Evolutionary conservation across 495 filamentous ascomycete species (phyloP).

Genomic region (Letharia lupina): DNA sequence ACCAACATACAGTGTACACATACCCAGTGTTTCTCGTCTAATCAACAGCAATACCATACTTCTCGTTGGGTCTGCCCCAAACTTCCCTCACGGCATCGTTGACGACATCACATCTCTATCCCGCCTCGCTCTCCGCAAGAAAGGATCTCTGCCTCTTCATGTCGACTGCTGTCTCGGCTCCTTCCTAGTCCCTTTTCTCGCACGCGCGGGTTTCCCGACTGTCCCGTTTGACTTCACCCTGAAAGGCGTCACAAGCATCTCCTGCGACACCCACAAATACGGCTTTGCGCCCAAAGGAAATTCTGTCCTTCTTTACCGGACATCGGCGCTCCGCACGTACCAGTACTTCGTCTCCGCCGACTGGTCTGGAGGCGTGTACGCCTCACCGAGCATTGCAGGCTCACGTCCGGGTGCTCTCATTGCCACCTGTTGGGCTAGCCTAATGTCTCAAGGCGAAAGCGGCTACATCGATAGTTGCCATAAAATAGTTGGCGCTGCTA

Average conservation of each 20-base stretch:
- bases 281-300: conserved; percentile 98
- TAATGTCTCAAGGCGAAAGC: conserved; percentile 81
- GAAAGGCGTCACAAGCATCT: conserved; percentile 88
- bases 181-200: conserved; percentile 86
- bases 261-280: conserved; percentile 97
- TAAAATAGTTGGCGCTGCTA: conserved; percentile 77
- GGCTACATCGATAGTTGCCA: conserved; percentile 82
- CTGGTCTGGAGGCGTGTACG: conserved; percentile 95
- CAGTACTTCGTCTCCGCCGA: conserved; percentile 95
- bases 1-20: conserved; percentile 74
- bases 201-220: conserved; percentile 72
- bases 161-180: conserved; percentile 97
- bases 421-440: conserved; percentile 82
- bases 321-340: conserved; percentile 62
- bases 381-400: conserved; percentile 81
- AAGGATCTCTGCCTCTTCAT: conserved; percentile 64
- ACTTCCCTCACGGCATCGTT: conserved; percentile 96
- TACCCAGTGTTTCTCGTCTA: conserved; percentile 65
- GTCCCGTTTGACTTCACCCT: conserved; percentile 88
- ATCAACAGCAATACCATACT: conserved; percentile 96
- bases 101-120: conserved; percentile 87
- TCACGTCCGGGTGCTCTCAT: conserved; percentile 90
- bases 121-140: conserved; percentile 67
- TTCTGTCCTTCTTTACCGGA: conserved; percentile 84
- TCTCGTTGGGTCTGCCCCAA: conserved; percentile 89